Percentiles rank a stretch among this genome's conserved stretches.
These are phyloP conservation scores for Phlebopus sp. DNA, from an alignment of 1,284 basidiomycete genomes.

Conservation along the genomic window DNA sequence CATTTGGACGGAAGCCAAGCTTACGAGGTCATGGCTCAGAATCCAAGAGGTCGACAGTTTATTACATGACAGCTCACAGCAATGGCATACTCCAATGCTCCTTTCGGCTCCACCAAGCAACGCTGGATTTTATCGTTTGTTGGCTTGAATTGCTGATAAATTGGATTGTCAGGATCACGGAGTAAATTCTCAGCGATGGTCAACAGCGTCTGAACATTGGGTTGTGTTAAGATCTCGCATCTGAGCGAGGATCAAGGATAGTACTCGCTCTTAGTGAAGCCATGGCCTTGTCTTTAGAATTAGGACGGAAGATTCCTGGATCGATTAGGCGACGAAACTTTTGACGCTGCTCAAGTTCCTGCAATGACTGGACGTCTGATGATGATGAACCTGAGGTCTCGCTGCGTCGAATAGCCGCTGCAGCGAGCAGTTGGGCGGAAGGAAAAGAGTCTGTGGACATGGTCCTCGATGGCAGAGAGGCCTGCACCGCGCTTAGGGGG, in stretches of 20 bases:
- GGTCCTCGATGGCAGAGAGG: background rate
- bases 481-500: too few relatives aligned
- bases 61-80: slow-evolving; percentile 45
- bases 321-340: slow-evolving; percentile 70
- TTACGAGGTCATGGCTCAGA: slow-evolving; percentile 24
- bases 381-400: slow-evolving; percentile 25
- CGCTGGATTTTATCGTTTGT: slow-evolving; percentile 69
- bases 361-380: slow-evolving; percentile 43
- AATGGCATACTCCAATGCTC: slow-evolving; percentile 73
- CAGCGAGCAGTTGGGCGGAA: slow-evolving; percentile 33
- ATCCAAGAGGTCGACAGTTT: background rate
- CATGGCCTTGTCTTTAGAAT: slow-evolving; percentile 57
- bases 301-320: slow-evolving; percentile 73
- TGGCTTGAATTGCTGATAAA: slow-evolving; percentile 69
- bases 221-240: background rate
- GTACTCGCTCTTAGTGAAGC: slow-evolving; percentile 58
- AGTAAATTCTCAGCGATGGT: slow-evolving; percentile 72
- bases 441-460: slow-evolving; percentile 15
- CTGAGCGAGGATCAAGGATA: background rate
- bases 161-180: slow-evolving; percentile 64
- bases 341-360: slow-evolving; percentile 63
- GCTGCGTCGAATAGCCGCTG: slow-evolving; percentile 45
- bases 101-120: slow-evolving; percentile 58
- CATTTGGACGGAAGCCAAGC: slow-evolving; percentile 71
- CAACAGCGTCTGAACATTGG: slow-evolving; percentile 50